These are phyloP conservation scores for Bremia lactucae DNA, from an alignment of 352 stramenopile species.

Conservation along the genomic window DNA sequence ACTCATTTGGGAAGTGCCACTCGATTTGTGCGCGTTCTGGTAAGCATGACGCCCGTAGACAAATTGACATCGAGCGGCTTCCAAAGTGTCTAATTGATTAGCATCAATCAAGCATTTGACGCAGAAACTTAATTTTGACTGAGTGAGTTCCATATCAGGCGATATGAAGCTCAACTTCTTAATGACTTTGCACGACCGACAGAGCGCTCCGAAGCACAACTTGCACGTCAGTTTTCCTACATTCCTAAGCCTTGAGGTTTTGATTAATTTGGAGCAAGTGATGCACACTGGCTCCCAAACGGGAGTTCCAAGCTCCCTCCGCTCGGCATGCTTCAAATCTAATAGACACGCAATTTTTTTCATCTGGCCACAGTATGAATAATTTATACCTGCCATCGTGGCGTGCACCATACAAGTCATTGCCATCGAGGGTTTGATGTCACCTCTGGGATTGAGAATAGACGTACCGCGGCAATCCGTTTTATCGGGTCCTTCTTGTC, in stretches of 20 bases:
- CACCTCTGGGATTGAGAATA: constrained; percentile 13
- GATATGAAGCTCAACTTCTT: constrained; percentile 17
- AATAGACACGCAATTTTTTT: constrained; percentile 22
- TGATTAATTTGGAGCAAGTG: constrained; percentile 9
- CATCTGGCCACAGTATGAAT: constrained; percentile 24
- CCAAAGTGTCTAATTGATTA: constrained; percentile 4
- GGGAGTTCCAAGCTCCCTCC: not conserved
- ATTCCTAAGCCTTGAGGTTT: not conserved
- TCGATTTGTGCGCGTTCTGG: no score
- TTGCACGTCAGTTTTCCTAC: constrained; percentile 7
- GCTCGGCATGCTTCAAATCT: constrained; percentile 3
- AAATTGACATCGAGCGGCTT: no score
- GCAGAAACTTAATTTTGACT: constrained; percentile 21
- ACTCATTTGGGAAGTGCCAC: no score
- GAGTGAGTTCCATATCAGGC: constrained; percentile 2
- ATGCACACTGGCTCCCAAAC: not conserved
- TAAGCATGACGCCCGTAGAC: no score
- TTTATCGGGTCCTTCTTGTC: constrained; percentile 7
- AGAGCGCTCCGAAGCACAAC: constrained; percentile 16
- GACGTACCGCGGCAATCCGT: constrained; percentile 8
- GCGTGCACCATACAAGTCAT: no score
- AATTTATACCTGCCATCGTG: constrained; percentile 17
- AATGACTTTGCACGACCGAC: no score
- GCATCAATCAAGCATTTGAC: constrained; percentile 13
- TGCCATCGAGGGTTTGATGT: constrained; percentile 11